Conservation (phyloP, 306 rosid species). For the Rosa chinensis region DNA sequence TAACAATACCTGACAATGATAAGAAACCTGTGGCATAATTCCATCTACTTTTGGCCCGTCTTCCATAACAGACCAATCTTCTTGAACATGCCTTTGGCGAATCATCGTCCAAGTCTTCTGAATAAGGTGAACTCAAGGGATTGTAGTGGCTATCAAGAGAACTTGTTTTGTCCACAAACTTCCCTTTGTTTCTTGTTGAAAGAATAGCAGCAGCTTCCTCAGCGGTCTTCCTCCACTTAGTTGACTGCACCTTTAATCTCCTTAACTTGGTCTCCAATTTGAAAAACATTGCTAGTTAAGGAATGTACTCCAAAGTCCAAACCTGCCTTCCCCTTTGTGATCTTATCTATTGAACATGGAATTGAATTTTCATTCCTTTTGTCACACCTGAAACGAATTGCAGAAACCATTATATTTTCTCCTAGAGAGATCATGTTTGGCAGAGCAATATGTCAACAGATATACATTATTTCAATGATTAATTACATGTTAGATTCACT, state of each 20-base stretch:
- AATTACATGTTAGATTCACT: no score
- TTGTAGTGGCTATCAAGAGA: constrained; percentile 59
- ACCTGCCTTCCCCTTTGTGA: no score
- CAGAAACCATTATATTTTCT: no score
- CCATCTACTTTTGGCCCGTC: constrained; percentile 59
- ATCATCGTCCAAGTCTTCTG: constrained; percentile 75
- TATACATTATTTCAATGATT: no score
- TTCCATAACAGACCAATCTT: constrained; percentile 94
- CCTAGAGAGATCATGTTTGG: no score
- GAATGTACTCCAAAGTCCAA: no score
- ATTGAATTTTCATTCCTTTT: no score
- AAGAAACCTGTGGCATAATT: constrained; percentile 11
- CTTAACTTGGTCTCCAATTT: constrained; percentile 83
- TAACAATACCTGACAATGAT: no score
- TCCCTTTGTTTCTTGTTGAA: constrained; percentile 66
- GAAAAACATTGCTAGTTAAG: no score
- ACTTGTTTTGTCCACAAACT: constrained; percentile 50
- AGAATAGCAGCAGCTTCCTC: constrained; percentile 80
- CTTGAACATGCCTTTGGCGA: constrained; percentile 89
- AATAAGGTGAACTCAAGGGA: constrained; percentile 63
- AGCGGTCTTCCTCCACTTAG: constrained; percentile 94
- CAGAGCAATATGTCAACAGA: no score
- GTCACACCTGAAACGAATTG: no score
- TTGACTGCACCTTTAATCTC: constrained; percentile 83
- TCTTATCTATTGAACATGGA: no score